Percentiles rank a stretch among this genome's conserved stretches.
Conservation (phyloP, 495 filamentous ascomycete species). For the Margaritispora aquatica region DNA sequence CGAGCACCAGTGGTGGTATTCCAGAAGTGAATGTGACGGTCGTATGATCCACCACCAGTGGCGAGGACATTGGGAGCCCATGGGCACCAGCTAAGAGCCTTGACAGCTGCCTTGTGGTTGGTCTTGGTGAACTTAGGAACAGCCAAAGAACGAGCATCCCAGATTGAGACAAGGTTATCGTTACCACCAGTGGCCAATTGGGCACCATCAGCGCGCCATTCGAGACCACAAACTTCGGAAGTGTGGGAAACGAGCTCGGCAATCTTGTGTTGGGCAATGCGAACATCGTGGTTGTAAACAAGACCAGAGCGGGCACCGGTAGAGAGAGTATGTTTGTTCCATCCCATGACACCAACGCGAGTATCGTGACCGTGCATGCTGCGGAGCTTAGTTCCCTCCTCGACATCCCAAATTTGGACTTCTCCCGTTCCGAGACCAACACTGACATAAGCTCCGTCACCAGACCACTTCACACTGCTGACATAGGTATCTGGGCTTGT, state of each 20-base stretch:
- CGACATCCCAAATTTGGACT: slow-evolving; percentile 98
- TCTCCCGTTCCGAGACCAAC: slow-evolving; percentile 93
- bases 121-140: slow-evolving; percentile 99
- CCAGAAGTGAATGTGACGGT: slow-evolving; percentile 99
- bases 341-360: slow-evolving; percentile 95
- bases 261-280: slow-evolving; percentile 94
- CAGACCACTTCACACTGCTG: slow-evolving; percentile 97
- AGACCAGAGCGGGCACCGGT: slow-evolving; percentile 90
- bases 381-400: slow-evolving; percentile 88
- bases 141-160: slow-evolving; percentile 88
- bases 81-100: slow-evolving; percentile 97
- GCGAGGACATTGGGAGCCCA: slow-evolving; percentile 97
- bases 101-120: slow-evolving; percentile 97
- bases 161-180: slow-evolving; percentile 97
- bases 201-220: slow-evolving; percentile 93
- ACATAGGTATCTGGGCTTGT: slow-evolving; percentile 87
- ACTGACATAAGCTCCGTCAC: slow-evolving; percentile 92
- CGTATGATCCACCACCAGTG: slow-evolving; percentile 92
- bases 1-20: slow-evolving; percentile 95
- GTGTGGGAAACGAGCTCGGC: slow-evolving; percentile 95
- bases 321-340: slow-evolving; percentile 95
- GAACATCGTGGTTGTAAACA: slow-evolving; percentile 99
- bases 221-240: slow-evolving; percentile 94
- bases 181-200: slow-evolving; percentile 97
- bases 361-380: slow-evolving; percentile 98